Evolutionary conservation across 768 basidiomycete species (phyloP).

Genomic region (Strobilomyces confusus): DNA sequence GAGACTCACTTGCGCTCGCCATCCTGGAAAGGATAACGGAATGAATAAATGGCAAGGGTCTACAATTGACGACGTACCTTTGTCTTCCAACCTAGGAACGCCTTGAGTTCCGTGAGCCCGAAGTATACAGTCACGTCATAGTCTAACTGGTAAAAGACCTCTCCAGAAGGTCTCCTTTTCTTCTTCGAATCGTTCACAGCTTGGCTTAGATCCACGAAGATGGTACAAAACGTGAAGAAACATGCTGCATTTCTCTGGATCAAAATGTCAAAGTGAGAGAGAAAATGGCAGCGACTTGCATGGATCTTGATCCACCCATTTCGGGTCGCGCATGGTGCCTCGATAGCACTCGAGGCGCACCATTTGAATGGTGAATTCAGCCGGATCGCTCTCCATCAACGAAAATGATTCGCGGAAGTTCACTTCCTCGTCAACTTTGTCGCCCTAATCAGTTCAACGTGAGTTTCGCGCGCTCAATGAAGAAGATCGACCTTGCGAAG

Average conservation of each 20-base stretch:
- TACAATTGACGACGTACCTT: not conserved
- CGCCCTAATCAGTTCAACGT: too few relatives aligned
- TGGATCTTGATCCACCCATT: conserved; percentile 16
- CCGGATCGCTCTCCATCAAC: not conserved
- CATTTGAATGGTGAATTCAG: conserved; percentile 2
- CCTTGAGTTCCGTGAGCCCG: conserved; percentile 10
- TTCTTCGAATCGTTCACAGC: not conserved
- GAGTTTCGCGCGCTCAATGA: too few relatives aligned
- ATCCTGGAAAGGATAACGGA: not conserved
- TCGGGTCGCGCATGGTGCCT: conserved; percentile 5
- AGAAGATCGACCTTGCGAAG: too few relatives aligned
- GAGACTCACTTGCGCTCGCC: not conserved
- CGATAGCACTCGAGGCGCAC: not conserved
- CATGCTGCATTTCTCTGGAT: not conserved
- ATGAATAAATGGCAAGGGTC: not conserved
- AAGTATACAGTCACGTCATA: conserved; percentile 8
- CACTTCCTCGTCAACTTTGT: not conserved
- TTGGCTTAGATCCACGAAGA: conserved; percentile 1
- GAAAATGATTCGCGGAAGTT: conserved; percentile 13
- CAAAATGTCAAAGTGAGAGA: not conserved
- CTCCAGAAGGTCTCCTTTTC: not conserved
- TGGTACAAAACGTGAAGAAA: conserved; percentile 5
- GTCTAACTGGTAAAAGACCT: conserved; percentile 9
- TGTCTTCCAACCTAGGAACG: conserved; percentile 6
- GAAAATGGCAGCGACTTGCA: not conserved